Conservation (phyloP, 176 grass and related monocot species). For the Oryza brachyantha region DNA sequence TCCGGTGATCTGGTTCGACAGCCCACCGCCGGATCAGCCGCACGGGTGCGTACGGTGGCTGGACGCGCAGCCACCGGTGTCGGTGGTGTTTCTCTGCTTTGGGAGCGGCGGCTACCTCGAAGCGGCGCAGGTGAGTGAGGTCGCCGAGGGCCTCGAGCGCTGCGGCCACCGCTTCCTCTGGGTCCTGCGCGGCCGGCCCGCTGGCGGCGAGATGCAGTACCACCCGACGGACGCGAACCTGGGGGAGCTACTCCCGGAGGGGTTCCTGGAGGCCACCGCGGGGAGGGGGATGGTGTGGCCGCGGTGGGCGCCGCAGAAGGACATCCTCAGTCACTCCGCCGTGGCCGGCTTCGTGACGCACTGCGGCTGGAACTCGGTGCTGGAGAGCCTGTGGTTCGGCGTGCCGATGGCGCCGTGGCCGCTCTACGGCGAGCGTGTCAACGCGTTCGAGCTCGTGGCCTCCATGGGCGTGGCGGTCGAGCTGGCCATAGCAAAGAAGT, state of each 20-base stretch:
- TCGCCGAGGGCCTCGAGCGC: neutral
- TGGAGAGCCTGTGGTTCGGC: slow-evolving; percentile 33
- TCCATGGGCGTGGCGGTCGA: slow-evolving; percentile 7
- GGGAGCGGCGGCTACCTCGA: slow-evolving; percentile 37
- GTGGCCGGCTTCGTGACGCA: slow-evolving; percentile 36
- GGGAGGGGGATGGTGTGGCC: slow-evolving; percentile 5
- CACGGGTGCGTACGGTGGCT: slow-evolving; percentile 47
- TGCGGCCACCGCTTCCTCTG: slow-evolving; percentile 23
- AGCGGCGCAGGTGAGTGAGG: neutral
- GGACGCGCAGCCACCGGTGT: slow-evolving; percentile 38
- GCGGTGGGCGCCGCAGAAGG: slow-evolving; percentile 6
- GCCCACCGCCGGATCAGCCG: neutral
- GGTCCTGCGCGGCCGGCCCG: neutral
- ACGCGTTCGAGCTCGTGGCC: slow-evolving; percentile 36
- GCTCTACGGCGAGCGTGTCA: slow-evolving; percentile 33
- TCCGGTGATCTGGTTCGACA: neutral
- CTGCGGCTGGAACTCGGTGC: slow-evolving; percentile 44
- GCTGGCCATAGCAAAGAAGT: no score
- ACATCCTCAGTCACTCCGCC: neutral
- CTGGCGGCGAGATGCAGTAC: neutral
- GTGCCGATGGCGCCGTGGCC: slow-evolving; percentile 19
- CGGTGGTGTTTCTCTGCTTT: slow-evolving; percentile 63
- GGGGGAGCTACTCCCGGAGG: neutral
- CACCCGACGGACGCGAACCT: slow-evolving; percentile 11
- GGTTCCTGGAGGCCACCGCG: neutral